Evolutionary conservation across 495 filamentous ascomycete species (phyloP).

Genomic region (Daldinia loculata): DNA sequence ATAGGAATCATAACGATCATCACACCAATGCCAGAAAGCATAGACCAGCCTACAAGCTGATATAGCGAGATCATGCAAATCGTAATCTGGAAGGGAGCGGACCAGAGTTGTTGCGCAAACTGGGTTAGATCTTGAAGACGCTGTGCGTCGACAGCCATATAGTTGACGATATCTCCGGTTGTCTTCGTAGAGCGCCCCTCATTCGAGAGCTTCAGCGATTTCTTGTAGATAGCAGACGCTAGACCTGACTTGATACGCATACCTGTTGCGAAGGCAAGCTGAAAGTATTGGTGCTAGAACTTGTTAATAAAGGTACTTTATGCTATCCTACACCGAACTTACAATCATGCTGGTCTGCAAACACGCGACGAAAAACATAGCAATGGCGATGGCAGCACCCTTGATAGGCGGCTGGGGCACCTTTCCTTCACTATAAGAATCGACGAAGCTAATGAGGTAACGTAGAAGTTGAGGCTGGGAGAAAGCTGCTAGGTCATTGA

Average conservation of each 20-base stretch:
- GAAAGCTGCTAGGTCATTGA: constrained; percentile 85
- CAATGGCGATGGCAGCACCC: constrained; percentile 86
- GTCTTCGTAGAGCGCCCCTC: constrained; percentile 91
- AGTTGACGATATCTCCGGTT: constrained; percentile 98
- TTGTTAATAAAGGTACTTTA: constrained; percentile 20
- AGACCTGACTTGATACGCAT: constrained; percentile 94
- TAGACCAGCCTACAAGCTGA: constrained; percentile 88
- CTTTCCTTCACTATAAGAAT: constrained; percentile 71
- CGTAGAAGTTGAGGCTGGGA: constrained; percentile 91
- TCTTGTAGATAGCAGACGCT: constrained; percentile 90
- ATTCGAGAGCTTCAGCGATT: constrained; percentile 88
- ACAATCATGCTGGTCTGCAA: constrained; percentile 74
- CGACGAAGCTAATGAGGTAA: constrained; percentile 83
- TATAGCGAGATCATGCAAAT: constrained; percentile 97
- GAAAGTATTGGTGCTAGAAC: constrained; percentile 94
- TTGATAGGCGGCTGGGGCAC: constrained; percentile 78
- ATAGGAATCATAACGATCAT: constrained; percentile 99
- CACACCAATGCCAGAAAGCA: constrained; percentile 94
- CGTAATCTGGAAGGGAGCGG: constrained; percentile 93
- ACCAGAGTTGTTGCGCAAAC: constrained; percentile 93
- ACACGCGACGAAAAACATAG: constrained; percentile 90
- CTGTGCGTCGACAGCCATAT: constrained; percentile 98
- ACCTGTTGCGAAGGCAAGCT: constrained; percentile 90
- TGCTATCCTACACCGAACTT: constrained; percentile 14
- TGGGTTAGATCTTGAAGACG: constrained; percentile 94